A percentile compares a stretch with the other conserved stretches of the same genome.
Evolutionary conservation across 202 grass and related monocot species (phyloP).

Genomic region (Saccharum hybrid): DNA sequence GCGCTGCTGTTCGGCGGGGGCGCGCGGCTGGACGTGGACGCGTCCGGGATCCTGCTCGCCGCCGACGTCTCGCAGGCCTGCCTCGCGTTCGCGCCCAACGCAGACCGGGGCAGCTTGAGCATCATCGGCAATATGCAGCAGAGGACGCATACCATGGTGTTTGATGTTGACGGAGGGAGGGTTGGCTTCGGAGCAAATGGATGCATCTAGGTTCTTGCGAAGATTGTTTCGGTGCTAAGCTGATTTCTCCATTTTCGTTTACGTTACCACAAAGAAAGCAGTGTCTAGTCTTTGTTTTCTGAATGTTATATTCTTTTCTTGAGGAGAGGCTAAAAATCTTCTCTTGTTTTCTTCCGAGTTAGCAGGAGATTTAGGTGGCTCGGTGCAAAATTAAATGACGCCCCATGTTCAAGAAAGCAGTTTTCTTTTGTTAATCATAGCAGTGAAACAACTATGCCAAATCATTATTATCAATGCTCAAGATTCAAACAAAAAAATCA

Average conservation of each 20-base stretch:
- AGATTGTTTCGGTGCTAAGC: not conserved
- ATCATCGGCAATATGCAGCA: not conserved
- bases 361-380: no score
- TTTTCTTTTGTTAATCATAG: no score
- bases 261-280: not conserved
- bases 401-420: no score
- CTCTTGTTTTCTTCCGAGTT: no score
- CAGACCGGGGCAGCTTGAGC: not conserved
- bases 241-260: not conserved
- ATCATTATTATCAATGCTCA: no score
- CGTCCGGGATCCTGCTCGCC: not conserved
- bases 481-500: no score
- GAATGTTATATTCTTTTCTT: not conserved
- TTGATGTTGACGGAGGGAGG: not conserved
- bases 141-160: not conserved
- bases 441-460: no score
- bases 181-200: not conserved
- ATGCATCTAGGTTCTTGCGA: not conserved
- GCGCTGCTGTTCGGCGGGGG: conserved; percentile 34
- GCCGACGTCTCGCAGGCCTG: not conserved
- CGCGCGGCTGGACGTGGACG: conserved; percentile 23
- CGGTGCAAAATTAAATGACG: no score
- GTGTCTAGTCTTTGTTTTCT: not conserved
- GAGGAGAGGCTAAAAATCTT: not conserved
- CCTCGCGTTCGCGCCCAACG: not conserved